These are phyloP conservation scores for Ceriops zippeliana DNA, from an alignment of 345 rosid species.

Conservation along the genomic window DNA sequence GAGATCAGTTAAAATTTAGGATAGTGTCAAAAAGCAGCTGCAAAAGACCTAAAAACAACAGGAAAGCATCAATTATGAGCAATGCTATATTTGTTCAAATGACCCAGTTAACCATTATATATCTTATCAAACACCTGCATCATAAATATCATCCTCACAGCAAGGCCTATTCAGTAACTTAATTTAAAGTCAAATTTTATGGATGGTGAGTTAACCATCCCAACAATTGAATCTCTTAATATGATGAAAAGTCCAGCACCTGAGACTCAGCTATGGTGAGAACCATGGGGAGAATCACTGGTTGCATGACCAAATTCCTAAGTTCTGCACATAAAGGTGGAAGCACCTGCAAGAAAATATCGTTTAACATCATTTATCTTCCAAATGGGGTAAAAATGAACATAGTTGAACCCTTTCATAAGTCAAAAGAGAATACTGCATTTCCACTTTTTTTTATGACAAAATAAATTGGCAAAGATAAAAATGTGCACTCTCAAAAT, in stretches of 20 bases:
- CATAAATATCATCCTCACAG: too few species aligned
- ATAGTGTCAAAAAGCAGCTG: too few species aligned
- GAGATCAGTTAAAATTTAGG: too few species aligned
- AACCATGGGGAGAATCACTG: conserved; percentile 95
- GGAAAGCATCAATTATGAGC: too few species aligned
- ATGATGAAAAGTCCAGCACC: conserved; percentile 40
- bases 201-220: background rate
- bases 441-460: background rate
- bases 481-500: background rate
- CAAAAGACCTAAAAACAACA: too few species aligned
- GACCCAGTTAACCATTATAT: too few species aligned
- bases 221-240: conserved; percentile 10
- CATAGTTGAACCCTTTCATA: too few species aligned
- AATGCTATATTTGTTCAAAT: too few species aligned
- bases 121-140: too few species aligned
- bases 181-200: too few species aligned
- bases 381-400: too few species aligned
- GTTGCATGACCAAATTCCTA: conserved; percentile 95
- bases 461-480: background rate
- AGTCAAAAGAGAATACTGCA: background rate
- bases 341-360: conserved; percentile 65
- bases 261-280: conserved; percentile 92
- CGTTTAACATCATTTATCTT: conserved; percentile 12
- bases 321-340: conserved; percentile 99
- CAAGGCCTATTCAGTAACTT: too few species aligned